phyloP scores from a whole-genome alignment of 805 yeast species.

The Candida alai region DNA sequence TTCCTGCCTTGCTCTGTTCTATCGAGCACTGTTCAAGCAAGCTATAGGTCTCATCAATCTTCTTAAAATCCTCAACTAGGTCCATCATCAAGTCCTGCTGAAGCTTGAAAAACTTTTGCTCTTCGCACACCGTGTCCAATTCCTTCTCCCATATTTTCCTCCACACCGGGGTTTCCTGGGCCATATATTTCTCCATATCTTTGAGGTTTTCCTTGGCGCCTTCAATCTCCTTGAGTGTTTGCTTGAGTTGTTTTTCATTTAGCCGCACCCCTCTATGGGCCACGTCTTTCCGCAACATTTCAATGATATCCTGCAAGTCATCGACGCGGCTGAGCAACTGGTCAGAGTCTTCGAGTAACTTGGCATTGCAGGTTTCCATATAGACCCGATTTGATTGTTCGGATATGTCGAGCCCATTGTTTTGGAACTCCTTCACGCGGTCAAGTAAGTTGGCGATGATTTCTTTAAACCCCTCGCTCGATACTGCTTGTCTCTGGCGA shows the following conservation, averaged over 20 bases:
- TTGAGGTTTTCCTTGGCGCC: slow-evolving; percentile 52
- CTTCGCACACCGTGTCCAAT: slow-evolving; percentile 85
- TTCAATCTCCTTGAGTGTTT: slow-evolving; percentile 60
- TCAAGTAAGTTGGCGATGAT: slow-evolving; percentile 42
- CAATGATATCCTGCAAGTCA: slow-evolving; percentile 88
- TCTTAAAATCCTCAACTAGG: slow-evolving; percentile 72
- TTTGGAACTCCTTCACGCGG: slow-evolving; percentile 51
- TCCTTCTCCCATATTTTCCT: slow-evolving; percentile 89
- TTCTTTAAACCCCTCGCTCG: slow-evolving; percentile 38
- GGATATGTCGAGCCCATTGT: slow-evolving; percentile 36
- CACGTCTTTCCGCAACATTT: slow-evolving; percentile 83
- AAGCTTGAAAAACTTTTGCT: slow-evolving; percentile 84
- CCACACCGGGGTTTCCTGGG: slow-evolving; percentile 78
- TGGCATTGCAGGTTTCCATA: slow-evolving; percentile 71
- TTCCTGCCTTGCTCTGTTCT: slow-evolving; percentile 65
- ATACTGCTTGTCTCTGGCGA: slow-evolving; percentile 49
- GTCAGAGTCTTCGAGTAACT: slow-evolving; percentile 76
- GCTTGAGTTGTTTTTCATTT: slow-evolving; percentile 63
- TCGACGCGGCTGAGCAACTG: slow-evolving; percentile 73
- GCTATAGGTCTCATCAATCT: slow-evolving; percentile 76
- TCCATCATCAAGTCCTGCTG: slow-evolving; percentile 85
- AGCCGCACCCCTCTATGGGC: slow-evolving; percentile 88
- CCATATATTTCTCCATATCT: slow-evolving; percentile 57
- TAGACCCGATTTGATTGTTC: slow-evolving; percentile 46
- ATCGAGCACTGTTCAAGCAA: slow-evolving; percentile 77